These are phyloP conservation scores for Blastobotrys ciferrii DNA, from an alignment of 1,139 yeast species.

Conservation along the genomic window DNA sequence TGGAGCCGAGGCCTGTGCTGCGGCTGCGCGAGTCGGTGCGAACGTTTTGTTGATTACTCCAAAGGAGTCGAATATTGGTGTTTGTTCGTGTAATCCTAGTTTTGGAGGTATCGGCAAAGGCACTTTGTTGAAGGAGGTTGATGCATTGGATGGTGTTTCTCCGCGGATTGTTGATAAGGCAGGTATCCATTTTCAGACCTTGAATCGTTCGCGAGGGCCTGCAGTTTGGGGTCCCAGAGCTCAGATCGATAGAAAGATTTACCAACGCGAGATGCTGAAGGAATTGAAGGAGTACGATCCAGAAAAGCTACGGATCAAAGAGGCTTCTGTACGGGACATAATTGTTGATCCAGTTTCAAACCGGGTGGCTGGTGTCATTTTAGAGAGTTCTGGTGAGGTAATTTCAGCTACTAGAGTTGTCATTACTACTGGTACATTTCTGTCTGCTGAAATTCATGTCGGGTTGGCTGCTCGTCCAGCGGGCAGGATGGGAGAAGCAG, in stretches of 20 bases:
- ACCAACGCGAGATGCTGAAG: conserved; percentile 75
- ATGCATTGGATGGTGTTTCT: conserved; percentile 93
- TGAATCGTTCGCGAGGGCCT: conserved; percentile 87
- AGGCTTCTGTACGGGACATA: conserved; percentile 85
- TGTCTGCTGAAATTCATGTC: conserved; percentile 91
- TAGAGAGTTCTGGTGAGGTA: conserved; percentile 59
- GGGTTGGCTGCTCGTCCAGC: conserved; percentile 80
- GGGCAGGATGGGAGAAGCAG: conserved; percentile 90
- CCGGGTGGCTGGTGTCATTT: conserved; percentile 62
- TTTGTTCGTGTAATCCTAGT: conserved; percentile 95
- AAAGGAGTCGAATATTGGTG: conserved; percentile 69
- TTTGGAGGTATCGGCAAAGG: conserved; percentile 99
- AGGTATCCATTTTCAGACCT: conserved; percentile 86
- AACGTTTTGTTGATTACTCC: conserved; percentile 79
- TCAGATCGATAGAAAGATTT: conserved; percentile 84
- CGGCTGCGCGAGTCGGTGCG: conserved; percentile 81
- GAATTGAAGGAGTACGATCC: conserved; percentile 53
- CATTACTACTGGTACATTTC: conserved; percentile 92
- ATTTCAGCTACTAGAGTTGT: conserved; percentile 67
- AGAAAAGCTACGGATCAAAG: conserved; percentile 55
- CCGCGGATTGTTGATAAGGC: conserved; percentile 83
- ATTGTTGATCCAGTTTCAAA: conserved; percentile 48
- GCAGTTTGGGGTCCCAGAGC: conserved; percentile 99
- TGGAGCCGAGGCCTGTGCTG: conserved; percentile 97
- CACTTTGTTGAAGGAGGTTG: conserved; percentile 85